A percentile compares a stretch with the other conserved stretches of the same genome.
These are phyloP conservation scores for Macrotyloma uniflorum DNA, from an alignment of 306 rosid genomes.

Conservation along the genomic window DNA sequence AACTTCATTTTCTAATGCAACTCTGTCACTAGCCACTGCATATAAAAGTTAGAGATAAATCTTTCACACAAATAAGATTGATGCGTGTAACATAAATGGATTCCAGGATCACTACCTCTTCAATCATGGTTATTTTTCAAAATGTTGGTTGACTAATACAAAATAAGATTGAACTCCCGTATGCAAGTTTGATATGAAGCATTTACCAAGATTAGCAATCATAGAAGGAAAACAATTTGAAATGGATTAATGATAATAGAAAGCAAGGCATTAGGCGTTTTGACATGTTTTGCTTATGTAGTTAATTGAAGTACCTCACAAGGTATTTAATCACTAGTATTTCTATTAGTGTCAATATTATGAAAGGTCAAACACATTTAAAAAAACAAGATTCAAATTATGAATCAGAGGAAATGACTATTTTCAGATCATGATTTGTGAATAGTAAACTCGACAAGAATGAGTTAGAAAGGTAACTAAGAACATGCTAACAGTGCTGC, in stretches of 20 bases:
- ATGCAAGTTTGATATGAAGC: not conserved
- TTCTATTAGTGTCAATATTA: too few relatives aligned
- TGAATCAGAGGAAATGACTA: too few relatives aligned
- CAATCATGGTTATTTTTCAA: not conserved
- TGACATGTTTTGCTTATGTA: not conserved
- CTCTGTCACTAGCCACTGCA: constrained; percentile 13
- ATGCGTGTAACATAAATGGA: not conserved
- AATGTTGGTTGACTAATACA: not conserved
- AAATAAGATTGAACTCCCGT: too few relatives aligned
- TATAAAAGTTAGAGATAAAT: not conserved
- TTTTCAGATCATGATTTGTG: too few relatives aligned
- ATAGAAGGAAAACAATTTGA: constrained; percentile 9
- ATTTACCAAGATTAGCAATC: not conserved
- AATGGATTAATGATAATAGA: not conserved
- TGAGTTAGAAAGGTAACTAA: too few relatives aligned
- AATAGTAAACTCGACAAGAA: too few relatives aligned
- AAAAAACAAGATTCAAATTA: too few relatives aligned
- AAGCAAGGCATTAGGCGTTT: too few relatives aligned
- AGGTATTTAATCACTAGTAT: too few relatives aligned
- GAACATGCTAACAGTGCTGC: too few relatives aligned
- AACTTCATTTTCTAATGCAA: constrained; percentile 9
- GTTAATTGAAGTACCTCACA: not conserved
- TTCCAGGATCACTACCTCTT: not conserved
- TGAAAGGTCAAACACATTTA: too few relatives aligned
- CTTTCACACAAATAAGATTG: not conserved